Percentiles rank a stretch among this genome's conserved stretches.
Evolutionary conservation across 192 early-diverging fungal genomes (phyloP).

Genomic region (Piromyces finnis): DNA sequence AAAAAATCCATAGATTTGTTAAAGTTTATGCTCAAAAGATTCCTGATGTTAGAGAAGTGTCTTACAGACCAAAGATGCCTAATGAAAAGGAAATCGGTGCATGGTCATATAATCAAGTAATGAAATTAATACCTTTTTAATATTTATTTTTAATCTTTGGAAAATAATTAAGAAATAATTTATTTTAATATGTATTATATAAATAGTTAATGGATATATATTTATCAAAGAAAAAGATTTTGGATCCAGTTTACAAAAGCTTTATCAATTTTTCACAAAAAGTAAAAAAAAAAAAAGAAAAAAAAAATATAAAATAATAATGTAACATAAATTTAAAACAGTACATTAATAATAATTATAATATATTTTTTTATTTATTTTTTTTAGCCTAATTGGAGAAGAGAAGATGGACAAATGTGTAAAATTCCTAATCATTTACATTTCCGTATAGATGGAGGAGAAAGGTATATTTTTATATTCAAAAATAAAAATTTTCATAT

Average conservation of each 20-base stretch:
- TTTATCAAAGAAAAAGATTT: background rate
- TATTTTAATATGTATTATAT: background rate
- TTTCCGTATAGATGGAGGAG: conserved; percentile 11
- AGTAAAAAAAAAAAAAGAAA: background rate
- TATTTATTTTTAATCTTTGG: no score
- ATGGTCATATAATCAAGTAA: background rate
- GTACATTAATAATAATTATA: no score
- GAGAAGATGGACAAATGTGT: conserved; percentile 1
- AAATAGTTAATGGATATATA: background rate
- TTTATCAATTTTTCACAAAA: background rate
- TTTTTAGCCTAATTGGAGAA: background rate
- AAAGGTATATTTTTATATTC: background rate
- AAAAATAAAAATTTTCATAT: no score
- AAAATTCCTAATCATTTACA: conserved; percentile 20
- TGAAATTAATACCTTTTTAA: no score
- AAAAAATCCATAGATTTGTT: background rate
- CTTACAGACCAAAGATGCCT: background rate
- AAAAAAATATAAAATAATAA: no score
- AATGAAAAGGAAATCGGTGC: background rate
- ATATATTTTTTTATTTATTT: no score
- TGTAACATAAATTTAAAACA: no score
- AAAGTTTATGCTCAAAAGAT: background rate
- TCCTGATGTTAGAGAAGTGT: background rate
- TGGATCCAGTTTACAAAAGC: background rate
- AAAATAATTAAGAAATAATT: no score